Evolutionary conservation across 1,284 basidiomycete genomes (phyloP).

Genomic region (Abortiporus biennis): DNA sequence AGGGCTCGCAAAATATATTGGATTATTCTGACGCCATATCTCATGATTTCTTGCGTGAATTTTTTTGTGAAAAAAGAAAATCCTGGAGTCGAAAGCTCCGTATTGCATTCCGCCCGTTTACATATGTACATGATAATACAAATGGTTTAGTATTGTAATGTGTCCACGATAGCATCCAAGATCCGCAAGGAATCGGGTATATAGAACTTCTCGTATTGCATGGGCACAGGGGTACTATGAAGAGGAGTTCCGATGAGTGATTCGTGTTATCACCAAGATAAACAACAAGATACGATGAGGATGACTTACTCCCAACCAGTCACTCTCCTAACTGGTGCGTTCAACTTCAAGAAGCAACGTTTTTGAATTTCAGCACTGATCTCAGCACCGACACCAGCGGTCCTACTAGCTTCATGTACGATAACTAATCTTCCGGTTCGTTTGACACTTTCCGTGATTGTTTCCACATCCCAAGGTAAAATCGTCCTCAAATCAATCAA

Average conservation of each 20-base stretch:
- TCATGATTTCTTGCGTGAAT: too few relatives aligned
- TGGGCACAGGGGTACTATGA: constrained; percentile 67
- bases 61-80: too few relatives aligned
- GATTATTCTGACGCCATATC: too few relatives aligned
- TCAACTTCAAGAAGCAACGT: constrained; percentile 79
- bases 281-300: constrained; percentile 6
- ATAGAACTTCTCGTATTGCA: constrained; percentile 88
- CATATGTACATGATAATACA: too few relatives aligned
- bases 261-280: too few relatives aligned
- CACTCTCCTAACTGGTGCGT: constrained; percentile 83
- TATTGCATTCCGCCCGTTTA: too few relatives aligned
- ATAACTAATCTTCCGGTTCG: constrained; percentile 83
- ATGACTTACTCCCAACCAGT: constrained; percentile 86
- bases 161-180: constrained; percentile 80
- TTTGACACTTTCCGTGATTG: constrained; percentile 75
- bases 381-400: constrained; percentile 82
- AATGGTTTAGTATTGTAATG: constrained; percentile 60
- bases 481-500: constrained; percentile 90
- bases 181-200: constrained; percentile 83
- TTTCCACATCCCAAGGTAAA: constrained; percentile 84
- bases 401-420: constrained; percentile 86
- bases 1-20: too few relatives aligned
- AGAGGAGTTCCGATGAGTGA: constrained; percentile 9
- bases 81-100: too few relatives aligned
- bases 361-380: constrained; percentile 84